These are phyloP conservation scores for Rhododendron kiyosumense DNA, from an alignment of 148 eudicot species.

Conservation along the genomic window DNA sequence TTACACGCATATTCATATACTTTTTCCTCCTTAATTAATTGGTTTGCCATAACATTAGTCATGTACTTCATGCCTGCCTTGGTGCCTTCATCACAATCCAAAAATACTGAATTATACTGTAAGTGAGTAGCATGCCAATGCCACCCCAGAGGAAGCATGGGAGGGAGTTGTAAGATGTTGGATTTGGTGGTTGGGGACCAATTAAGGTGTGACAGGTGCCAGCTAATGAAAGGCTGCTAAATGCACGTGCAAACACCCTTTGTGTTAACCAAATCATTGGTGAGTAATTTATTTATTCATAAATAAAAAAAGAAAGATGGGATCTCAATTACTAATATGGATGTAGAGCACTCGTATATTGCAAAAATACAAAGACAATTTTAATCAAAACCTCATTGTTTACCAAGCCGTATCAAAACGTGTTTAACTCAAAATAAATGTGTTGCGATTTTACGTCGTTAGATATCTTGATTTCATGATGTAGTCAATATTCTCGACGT, in stretches of 20 bases:
- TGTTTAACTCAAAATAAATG: not conserved
- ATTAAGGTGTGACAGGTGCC: not conserved
- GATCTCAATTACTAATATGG: not conserved
- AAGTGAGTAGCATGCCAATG: conserved; percentile 5
- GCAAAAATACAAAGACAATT: not conserved
- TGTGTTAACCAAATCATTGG: not conserved
- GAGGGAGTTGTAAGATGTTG: conserved; percentile 3
- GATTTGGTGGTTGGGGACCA: not conserved
- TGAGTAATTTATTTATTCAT: not conserved
- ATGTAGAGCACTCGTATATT: not conserved
- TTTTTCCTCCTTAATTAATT: too few relatives aligned
- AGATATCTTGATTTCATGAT: too few relatives aligned
- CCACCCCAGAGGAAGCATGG: conserved; percentile 16
- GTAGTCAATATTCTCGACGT: not conserved
- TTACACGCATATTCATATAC: too few relatives aligned
- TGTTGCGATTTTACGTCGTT: not conserved
- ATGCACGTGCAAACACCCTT: conserved; percentile 3
- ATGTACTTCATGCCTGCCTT: too few relatives aligned
- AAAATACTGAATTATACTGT: too few relatives aligned
- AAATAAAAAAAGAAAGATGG: not conserved
- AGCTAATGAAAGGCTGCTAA: not conserved
- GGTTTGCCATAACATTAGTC: too few relatives aligned
- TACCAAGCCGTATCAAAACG: not conserved
- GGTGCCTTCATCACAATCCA: too few relatives aligned
- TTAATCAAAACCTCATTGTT: not conserved